Base-by-base conservation (phyloP, 176 grass and related monocot species). In the Carex littledalei region DNA sequence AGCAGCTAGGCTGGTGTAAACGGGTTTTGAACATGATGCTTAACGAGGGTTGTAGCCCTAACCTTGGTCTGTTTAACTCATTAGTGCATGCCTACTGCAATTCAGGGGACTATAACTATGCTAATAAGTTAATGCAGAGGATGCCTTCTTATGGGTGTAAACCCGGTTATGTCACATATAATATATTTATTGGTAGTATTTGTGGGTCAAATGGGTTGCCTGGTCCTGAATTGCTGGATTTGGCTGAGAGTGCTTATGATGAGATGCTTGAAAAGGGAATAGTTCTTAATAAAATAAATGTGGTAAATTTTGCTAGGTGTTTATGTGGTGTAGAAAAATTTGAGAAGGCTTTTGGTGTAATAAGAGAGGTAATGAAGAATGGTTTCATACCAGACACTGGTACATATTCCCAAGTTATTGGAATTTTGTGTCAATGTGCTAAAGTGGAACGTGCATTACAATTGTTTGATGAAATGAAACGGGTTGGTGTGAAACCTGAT, bases 21-120 rank as follows among this genome's bases (percentile, higher is more conserved):
- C 94, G 96, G 88, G 92, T 95, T 79, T 82, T 99, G 45, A 99
- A 94, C 76, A 95, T 94, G 88, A 99, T 99, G 96, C 89, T 94
- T 85, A 90, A 84, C 8, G 93, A 99, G 88, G 96, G 96, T 18
- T 99, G 96, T 78, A 91, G 87, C 81, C 93, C 96, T 35, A 99
- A 81, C 53, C 91, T 93, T 34, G 86, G 91, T 41, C 84, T 99
- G 84, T 99, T 99, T 74, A 95, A 91, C 87, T 99, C 96, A 17
- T 90, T 99, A 80, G 75, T 99, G 82, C 93, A 95, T 90, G 88
- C 73, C 68, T 99, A 95, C 78, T 94, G 96, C 54, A 92, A 68
- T 69, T 86, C 43, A 1, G 63, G 84, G 50, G 96, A 99, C 79
- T 92, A 95, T 85, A 80, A 69, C 29, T 99, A 94, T 89, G 96